Evolutionary conservation across 75 land plant species (phyloP), one percentile per base, ranked within the genome.

Genomic region (Isoetes taiwanensis): DNA sequence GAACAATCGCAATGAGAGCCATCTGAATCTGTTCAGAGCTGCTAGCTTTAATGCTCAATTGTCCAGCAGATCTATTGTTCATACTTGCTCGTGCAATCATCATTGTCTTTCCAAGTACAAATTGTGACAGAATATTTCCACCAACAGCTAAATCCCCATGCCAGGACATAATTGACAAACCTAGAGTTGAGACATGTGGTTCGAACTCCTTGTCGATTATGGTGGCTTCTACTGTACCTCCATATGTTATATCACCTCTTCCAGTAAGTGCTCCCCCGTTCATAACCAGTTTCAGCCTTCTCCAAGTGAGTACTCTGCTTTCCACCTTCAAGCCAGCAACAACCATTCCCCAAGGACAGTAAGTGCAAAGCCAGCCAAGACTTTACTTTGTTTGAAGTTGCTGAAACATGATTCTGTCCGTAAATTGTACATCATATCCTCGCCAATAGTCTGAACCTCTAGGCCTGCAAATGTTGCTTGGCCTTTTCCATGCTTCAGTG

Each of bases 121-220:
- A 3, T 46, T 46, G 50, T 23, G 50, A 6, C 4, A 19, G 50
- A 6, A 46, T 19, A n/a, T 46, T 46, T 5, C 5, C n/a, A 6
- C 50, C 50, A 19, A 6, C 6, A 19, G 50, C 50, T 6, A 46
- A 6, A 46, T 46, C 50, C 50, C 23, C 23, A 3, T 16, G 21
- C 50, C 50, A 46, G 50, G 16, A 19, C 50, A 46, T 46, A n/a
- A 46, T 23, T 16, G 50, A 46, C n/a, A 46, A 46, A 6, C 50
- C 50, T n/a, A 46, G n/a, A 19, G 50, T 46, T 46, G 50, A 6
- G 4, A 19, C 25, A 46, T 46, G 21, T 4, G 25, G 21, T 6
- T 16, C 25, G 25, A 19, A 46, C 25, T 46, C 50, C 4, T 16
- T 16, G 8, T 23, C 50, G 19, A 46, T 23, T 4, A 46, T 23